Base-by-base conservation (phyloP, 805 yeast genomes). In the Candida xyloterini region DNA sequence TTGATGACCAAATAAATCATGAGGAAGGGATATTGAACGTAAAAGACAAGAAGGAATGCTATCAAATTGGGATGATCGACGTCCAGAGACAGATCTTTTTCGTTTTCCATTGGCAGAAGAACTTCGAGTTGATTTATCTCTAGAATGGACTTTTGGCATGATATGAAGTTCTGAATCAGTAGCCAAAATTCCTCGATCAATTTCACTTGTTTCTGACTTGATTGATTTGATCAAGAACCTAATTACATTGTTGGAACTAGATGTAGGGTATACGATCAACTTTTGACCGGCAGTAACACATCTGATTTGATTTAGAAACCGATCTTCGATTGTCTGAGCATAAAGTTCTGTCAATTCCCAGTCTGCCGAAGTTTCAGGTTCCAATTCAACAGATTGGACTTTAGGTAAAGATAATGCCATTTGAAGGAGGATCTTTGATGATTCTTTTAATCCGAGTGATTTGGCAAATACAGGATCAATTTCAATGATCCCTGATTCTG, bases 311-410 rank as follows among this genome's bases (percentile, higher is more conserved):
- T 81, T 77, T 25, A 91, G 65, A 51, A 90, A 71, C 47, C 76
- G 76, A 32, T 79, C 76, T 56, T 91, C 97, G 18, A 91, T 72
- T 29, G 71, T 75, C 21, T 74, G 78, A 2, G 95, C 91, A 59
- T 91, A 85, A 2, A 84, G 61, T 55, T 90, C 96, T 2, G 89
- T 84, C 20, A 86, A 66, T 49, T 90, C 97, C 97, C 97, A 91
- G 56, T 91, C 99, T 5, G 82, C 72, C 2, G 80, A 60, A 0
- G 86, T 71, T 14, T 74, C 62, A 0, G 98, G 98, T 53, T 86
- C 96, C 30, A 91, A 70, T 52, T 76, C 79, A 3, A 90, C 79
- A 3, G 79, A 76, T 5, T 70, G 66, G 1, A 88, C 78, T 28
- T 62, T 70, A n/a, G 73, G 76, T 1, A 68, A 58, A 27, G 74